Conservation (phyloP, 768 basidiomycete genomes). For the Agrocybe chaxingu region DNA sequence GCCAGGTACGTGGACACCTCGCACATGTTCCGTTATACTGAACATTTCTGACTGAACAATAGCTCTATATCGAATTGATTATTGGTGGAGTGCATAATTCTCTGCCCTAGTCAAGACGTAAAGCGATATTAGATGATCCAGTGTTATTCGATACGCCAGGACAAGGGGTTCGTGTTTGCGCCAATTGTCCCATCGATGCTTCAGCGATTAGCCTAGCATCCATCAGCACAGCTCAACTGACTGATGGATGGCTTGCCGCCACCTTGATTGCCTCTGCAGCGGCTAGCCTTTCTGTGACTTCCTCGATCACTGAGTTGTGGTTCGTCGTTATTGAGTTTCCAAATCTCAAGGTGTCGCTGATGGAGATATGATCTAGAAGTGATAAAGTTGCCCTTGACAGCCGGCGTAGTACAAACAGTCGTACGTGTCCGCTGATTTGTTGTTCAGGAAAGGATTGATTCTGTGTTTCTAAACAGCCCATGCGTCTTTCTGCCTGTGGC, state of each 20-base stretch:
- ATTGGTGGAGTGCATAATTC: too few species aligned
- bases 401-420: too few species aligned
- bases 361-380: background rate
- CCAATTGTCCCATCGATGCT: constrained; percentile 11
- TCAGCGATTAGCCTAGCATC: constrained; percentile 17
- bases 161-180: constrained; percentile 13
- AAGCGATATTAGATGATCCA: constrained; percentile 12
- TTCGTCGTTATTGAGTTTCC: too few species aligned
- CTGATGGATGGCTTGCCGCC: constrained; percentile 16
- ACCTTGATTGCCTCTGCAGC: constrained; percentile 20
- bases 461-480: constrained; percentile 19
- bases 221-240: constrained; percentile 10
- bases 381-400: background rate
- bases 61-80: too few species aligned
- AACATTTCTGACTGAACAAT: background rate
- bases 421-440: background rate
- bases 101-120: background rate
- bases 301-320: constrained; percentile 14
- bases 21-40: background rate
- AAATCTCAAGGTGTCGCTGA: constrained; percentile 8
- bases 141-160: constrained; percentile 16
- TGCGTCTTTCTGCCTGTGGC: constrained; percentile 19
- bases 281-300: constrained; percentile 19
- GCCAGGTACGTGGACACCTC: constrained; percentile 14
- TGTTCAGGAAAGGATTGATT: constrained; percentile 15